Conservation (phyloP, 345 rosid genomes). For the Citrus mangshanensis region DNA sequence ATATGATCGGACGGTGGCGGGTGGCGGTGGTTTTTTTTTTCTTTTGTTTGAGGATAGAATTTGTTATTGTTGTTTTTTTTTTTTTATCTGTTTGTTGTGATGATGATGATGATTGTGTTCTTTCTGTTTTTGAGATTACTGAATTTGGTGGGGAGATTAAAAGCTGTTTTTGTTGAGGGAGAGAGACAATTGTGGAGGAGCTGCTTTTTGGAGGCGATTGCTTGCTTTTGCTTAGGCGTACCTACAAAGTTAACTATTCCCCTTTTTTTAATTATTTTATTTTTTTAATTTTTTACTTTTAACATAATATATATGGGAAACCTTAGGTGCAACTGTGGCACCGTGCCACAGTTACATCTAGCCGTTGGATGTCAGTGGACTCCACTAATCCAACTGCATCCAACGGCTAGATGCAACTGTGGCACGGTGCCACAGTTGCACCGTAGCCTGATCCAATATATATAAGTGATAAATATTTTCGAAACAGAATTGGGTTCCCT, state of each 20-base stretch:
- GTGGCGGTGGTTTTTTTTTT: neutral
- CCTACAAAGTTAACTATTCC: neutral
- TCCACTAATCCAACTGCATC: too few relatives aligned
- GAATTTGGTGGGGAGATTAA: neutral
- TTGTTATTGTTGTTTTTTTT: too few relatives aligned
- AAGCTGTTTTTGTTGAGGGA: neutral
- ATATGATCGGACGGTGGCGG: neutral
- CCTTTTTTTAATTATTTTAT: neutral
- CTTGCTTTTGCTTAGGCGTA: neutral
- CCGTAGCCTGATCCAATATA: too few relatives aligned
- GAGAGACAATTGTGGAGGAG: neutral
- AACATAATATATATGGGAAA: neutral
- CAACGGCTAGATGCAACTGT: too few relatives aligned
- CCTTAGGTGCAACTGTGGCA: too few relatives aligned
- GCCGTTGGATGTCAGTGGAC: too few relatives aligned
- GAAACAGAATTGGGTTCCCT: neutral
- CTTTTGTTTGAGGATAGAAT: neutral
- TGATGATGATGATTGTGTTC: neutral
- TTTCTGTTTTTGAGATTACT: neutral
- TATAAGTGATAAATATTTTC: too few relatives aligned
- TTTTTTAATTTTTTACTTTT: neutral
- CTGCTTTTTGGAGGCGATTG: slow-evolving; percentile 7
- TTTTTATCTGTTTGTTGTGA: neutral
- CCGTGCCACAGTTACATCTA: too few relatives aligned
- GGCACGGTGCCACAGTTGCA: too few relatives aligned